phyloP scores from a whole-genome alignment of 768 basidiomycete species.

The Lentinula aciculospora region DNA sequence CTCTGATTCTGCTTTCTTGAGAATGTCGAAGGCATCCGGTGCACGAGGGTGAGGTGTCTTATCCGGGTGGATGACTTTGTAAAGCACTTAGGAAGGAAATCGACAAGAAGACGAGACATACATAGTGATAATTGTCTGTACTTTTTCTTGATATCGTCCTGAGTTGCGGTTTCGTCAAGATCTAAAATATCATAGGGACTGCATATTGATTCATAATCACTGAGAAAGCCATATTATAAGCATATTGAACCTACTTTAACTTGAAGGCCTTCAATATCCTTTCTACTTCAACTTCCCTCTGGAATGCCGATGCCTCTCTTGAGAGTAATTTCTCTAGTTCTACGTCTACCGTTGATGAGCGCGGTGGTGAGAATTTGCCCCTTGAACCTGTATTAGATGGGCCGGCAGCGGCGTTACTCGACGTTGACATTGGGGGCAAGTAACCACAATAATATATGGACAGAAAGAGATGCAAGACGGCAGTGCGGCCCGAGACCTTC shows the following conservation, averaged over 20 bases:
- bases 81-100: background rate
- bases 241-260: constrained; percentile 64
- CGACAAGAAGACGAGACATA: constrained; percentile 29
- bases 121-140: constrained; percentile 83
- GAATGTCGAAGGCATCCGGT: constrained; percentile 87
- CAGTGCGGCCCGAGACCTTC: background rate
- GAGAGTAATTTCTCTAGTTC: constrained; percentile 80
- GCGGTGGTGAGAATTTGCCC: constrained; percentile 10
- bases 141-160: constrained; percentile 85
- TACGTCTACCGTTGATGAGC: constrained; percentile 28
- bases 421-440: constrained; percentile 15
- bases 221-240: background rate
- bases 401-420: constrained; percentile 10
- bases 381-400: background rate
- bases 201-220: background rate
- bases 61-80: constrained; percentile 94
- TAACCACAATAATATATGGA: background rate
- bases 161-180: constrained; percentile 62
- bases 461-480: constrained; percentile 7
- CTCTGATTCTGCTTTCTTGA: constrained; percentile 92
- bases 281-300: constrained; percentile 84
- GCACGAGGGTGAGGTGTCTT: constrained; percentile 86
- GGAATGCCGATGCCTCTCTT: constrained; percentile 79
- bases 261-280: constrained; percentile 94
- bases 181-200: constrained; percentile 95